These are phyloP conservation scores for Lactarius hengduanensis DNA, from an alignment of 768 basidiomycete species.

Conservation along the genomic window DNA sequence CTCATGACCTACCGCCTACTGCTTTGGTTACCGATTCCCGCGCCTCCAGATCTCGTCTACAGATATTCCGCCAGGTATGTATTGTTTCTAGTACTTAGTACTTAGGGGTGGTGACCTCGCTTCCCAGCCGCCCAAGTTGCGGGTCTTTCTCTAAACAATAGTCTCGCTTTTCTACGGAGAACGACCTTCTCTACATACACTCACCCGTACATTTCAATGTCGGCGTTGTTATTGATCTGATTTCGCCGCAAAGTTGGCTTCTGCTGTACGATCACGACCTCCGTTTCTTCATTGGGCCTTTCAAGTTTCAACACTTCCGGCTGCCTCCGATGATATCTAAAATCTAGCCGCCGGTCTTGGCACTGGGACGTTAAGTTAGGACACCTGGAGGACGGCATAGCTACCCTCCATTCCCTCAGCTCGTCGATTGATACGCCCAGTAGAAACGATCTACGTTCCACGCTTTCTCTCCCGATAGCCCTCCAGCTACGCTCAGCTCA, in stretches of 20 bases:
- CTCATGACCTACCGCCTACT: conserved; percentile 15
- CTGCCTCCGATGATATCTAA: conserved; percentile 3
- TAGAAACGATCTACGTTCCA: neutral
- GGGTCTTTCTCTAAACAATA: neutral
- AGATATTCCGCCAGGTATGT: neutral
- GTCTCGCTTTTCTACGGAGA: neutral
- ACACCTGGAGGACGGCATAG: too few relatives aligned
- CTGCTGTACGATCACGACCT: too few relatives aligned
- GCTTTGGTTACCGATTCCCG: conserved; percentile 2
- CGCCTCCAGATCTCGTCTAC: neutral
- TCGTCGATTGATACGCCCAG: neutral
- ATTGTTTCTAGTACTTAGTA: neutral
- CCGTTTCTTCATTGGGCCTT: too few relatives aligned
- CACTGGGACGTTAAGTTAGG: too few relatives aligned
- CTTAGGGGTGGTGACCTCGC: neutral
- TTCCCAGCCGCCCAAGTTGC: neutral
- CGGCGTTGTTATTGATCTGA: too few relatives aligned
- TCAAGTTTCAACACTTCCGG: conserved; percentile 3
- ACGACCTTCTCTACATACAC: neutral
- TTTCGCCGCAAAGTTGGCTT: neutral
- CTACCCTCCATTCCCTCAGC: neutral
- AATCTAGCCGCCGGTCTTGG: neutral
- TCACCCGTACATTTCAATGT: neutral
- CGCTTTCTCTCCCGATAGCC: neutral
- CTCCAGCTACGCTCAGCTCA: too few relatives aligned